Evolutionary conservation across 1,284 basidiomycete genomes (phyloP), one percentile per base, ranked within the genome.

Genomic region (Sporisorium graminicola): DNA sequence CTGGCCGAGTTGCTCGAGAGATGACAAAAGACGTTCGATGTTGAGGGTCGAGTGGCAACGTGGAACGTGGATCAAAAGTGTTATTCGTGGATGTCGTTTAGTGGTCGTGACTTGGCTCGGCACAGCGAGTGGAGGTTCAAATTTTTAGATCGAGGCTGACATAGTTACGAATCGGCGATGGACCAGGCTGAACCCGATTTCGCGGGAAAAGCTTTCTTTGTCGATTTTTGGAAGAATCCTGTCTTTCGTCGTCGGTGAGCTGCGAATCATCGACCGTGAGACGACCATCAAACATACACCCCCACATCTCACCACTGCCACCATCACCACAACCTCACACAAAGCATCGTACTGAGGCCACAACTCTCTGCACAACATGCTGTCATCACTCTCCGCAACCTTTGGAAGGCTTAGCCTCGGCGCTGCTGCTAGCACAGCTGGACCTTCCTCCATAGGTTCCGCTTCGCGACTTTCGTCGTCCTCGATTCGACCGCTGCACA

Each of bases 331-430:
- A 14, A 9, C 9, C 18, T n/a, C 18, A 5, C 27, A 5, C 5
- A 37, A 16, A 6, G 33, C 52, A 43, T 12, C 16, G 33, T 5
- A 26, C 8, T 40, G 37, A 40, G 37, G 14, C 8, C 16, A n/a
- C n/a, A n/a, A n/a, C n/a, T n/a, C n/a, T n/a, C n/a, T n/a, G n/a
- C 27, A 14, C 33, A 47, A 24, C 29, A 74, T 74, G 71, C 24
- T 67, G 24, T 62, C 71, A 2, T 74, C 65, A 29, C 62, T 74
- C 58, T 58, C 71, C 22, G 50, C 71, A 12, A 57, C 67, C 7
- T 67, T 75, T 13, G 37, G 60, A 59, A 58, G 60, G 43, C 53
- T 70, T 22, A 40, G 58, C 33, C 29, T 74, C 44, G 37, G 44
- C 26, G n/a, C 52, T n/a, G 29, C 29, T 31, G 50, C 65, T 10